Evolutionary conservation across 805 yeast species (phyloP).

Genomic region (Kluyveromyces lactis): DNA sequence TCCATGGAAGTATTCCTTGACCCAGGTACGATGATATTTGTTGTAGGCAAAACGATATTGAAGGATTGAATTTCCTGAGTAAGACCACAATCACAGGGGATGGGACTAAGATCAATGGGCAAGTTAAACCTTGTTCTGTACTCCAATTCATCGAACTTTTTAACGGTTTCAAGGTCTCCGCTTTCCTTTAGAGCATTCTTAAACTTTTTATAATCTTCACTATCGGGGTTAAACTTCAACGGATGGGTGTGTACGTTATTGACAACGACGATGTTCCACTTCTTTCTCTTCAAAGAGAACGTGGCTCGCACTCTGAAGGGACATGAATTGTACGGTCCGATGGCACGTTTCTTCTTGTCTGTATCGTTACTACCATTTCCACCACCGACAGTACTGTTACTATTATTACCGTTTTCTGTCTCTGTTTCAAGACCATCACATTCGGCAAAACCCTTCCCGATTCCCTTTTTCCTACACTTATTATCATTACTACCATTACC

Average conservation of each 20-base stretch:
- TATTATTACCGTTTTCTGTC: slow-evolving; percentile 2
- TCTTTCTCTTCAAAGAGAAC: slow-evolving; percentile 40
- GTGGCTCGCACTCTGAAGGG: slow-evolving; percentile 63
- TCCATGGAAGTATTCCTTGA: background rate
- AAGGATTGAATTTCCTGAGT: slow-evolving; percentile 30
- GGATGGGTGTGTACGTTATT: slow-evolving; percentile 55
- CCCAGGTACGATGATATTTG: slow-evolving; percentile 9
- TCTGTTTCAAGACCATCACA: no score
- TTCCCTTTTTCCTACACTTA: no score
- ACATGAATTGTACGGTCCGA: slow-evolving; percentile 36
- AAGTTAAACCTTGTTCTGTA: slow-evolving; percentile 25
- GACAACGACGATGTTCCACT: slow-evolving; percentile 55
- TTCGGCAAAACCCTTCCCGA: no score
- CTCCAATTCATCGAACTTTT: slow-evolving; percentile 30
- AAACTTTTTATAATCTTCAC: slow-evolving; percentile 30
- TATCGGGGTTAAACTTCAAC: slow-evolving; percentile 28
- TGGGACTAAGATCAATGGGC: slow-evolving; percentile 25
- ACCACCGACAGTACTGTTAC: background rate
- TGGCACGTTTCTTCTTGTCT: slow-evolving; percentile 20
- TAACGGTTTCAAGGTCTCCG: slow-evolving; percentile 26
- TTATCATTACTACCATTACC: no score
- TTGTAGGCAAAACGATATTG: slow-evolving; percentile 26
- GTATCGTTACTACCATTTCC: background rate
- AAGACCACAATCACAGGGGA: slow-evolving; percentile 32
- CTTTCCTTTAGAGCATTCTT: slow-evolving; percentile 21